phyloP scores from a whole-genome alignment of 345 rosid species.

The Dimocarpus longan region DNA sequence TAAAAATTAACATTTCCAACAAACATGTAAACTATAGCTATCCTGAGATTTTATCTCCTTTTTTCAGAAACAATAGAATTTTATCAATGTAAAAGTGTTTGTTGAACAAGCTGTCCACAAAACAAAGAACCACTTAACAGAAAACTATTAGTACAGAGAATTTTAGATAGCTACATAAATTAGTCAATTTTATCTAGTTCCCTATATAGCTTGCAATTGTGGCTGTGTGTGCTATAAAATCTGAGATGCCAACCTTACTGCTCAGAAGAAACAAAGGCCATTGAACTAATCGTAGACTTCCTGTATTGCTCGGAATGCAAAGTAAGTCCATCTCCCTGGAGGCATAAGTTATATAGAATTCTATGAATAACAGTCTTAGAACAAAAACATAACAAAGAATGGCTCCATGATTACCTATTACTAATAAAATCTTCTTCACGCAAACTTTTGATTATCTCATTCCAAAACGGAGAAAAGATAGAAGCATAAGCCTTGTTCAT shows the following conservation, averaged over 20 bases:
- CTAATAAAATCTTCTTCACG: constrained; percentile 97
- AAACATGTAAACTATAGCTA: constrained; percentile 9
- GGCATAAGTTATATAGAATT: constrained; percentile 12
- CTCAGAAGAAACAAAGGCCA: constrained; percentile 99
- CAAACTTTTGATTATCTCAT: constrained; percentile 91
- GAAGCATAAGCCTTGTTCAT: constrained; percentile 78
- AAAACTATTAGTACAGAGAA: not conserved
- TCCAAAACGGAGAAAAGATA: constrained; percentile 97
- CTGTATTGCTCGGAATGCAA: constrained; percentile 88
- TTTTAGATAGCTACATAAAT: not conserved
- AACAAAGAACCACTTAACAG: not conserved
- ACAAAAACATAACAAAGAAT: constrained; percentile 22
- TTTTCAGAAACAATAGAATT: not conserved
- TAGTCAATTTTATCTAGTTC: not conserved
- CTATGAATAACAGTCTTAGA: constrained; percentile 6
- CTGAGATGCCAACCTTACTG: constrained; percentile 70
- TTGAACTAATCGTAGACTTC: constrained; percentile 88
- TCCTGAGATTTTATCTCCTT: not conserved
- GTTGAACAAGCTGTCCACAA: not conserved
- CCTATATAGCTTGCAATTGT: not conserved
- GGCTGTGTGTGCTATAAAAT: not conserved
- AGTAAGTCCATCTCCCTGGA: constrained; percentile 97
- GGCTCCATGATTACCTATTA: constrained; percentile 57
- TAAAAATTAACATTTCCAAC: constrained; percentile 35
- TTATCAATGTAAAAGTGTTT: not conserved